Conservation (phyloP, 768 basidiomycete genomes). For the Phaeolepiota aurea region DNA sequence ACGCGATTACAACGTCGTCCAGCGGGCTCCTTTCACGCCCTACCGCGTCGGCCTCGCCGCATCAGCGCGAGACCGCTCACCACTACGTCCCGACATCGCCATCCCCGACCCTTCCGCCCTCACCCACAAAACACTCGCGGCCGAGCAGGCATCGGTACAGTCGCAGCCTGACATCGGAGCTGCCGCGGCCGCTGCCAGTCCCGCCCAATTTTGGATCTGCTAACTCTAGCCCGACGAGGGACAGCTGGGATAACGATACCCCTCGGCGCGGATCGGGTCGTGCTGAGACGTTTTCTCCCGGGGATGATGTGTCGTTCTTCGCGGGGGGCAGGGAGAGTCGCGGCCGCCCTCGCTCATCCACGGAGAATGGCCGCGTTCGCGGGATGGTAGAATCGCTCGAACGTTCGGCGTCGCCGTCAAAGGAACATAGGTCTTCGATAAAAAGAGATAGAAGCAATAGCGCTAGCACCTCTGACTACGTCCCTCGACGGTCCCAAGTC, state of each 20-base stretch:
- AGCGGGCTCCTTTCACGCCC: neutral
- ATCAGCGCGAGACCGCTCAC: neutral
- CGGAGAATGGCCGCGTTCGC: constrained; percentile 14
- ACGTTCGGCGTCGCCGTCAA: constrained; percentile 2
- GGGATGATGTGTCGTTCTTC: neutral
- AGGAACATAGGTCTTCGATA: neutral
- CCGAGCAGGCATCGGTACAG: neutral
- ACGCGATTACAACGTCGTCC: neutral
- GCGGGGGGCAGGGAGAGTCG: no score
- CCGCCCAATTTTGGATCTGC: neutral
- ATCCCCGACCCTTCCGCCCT: neutral
- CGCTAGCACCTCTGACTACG: neutral
- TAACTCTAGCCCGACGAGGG: neutral
- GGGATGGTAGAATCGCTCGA: constrained; percentile 21
- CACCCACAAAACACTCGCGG: neutral
- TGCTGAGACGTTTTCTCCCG: neutral
- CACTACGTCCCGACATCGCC: constrained; percentile 1
- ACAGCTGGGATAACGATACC: no score
- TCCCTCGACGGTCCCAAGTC: neutral
- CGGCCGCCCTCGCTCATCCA: neutral
- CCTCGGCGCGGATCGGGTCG: neutral
- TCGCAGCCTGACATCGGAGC: neutral
- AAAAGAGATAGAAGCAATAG: neutral
- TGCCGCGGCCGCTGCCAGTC: neutral
- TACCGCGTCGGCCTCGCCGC: neutral